Percentiles rank a stretch among this genome's conserved stretches.
phyloP scores from a whole-genome alignment of 345 rosid species.

The Eucalyptus erythrocorys region DNA sequence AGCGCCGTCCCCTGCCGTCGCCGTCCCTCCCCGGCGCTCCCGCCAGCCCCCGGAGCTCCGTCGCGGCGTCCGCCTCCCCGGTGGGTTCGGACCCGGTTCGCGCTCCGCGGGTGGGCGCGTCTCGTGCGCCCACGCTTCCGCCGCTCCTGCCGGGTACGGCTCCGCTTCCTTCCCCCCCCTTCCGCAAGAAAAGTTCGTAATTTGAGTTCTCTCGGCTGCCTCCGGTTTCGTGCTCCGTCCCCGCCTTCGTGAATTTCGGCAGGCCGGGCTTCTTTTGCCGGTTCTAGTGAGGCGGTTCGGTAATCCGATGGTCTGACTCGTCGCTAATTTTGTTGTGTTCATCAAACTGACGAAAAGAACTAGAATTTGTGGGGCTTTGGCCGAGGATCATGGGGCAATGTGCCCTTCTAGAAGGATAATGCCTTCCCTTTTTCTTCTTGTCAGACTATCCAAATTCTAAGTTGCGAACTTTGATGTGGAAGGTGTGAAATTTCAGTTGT shows the following conservation, averaged over 20 bases:
- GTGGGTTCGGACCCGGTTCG: background rate
- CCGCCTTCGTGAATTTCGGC: background rate
- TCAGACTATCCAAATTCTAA: background rate
- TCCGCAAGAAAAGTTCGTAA: background rate
- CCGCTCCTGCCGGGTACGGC: constrained; percentile 34
- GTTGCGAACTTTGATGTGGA: background rate
- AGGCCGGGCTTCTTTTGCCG: background rate
- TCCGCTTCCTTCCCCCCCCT: background rate
- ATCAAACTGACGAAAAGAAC: background rate
- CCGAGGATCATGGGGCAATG: background rate
- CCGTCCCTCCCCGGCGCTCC: background rate
- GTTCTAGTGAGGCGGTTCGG: background rate
- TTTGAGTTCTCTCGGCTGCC: too few relatives aligned
- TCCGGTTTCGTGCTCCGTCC: background rate
- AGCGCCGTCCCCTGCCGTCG: background rate
- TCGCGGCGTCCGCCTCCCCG: background rate
- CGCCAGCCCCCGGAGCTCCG: background rate
- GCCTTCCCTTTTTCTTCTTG: background rate
- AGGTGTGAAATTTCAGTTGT: background rate
- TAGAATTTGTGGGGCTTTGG: background rate
- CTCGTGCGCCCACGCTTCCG: constrained; percentile 18
- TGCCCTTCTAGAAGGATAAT: background rate
- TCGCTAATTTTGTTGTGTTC: background rate
- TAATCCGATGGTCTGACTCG: background rate
- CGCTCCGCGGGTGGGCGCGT: background rate